These are phyloP conservation scores for Eremothecium cymbalariae DNA, from an alignment of 1,139 yeast species.

Conservation along the genomic window DNA sequence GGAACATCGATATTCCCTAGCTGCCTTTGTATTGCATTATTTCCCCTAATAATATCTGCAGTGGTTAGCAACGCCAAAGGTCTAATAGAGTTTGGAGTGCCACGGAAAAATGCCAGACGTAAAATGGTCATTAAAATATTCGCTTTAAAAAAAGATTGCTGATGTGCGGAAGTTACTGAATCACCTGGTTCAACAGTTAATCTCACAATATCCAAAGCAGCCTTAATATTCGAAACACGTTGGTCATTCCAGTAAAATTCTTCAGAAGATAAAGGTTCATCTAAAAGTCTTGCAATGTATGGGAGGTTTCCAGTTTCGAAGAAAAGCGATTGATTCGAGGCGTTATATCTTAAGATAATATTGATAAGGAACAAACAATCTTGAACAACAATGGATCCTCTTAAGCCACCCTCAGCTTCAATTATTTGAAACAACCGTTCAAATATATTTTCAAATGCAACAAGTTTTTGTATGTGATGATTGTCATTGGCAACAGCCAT, in stretches of 20 bases:
- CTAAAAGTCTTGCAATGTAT: conserved; percentile 51
- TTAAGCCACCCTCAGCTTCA: conserved; percentile 79
- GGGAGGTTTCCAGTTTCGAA: conserved; percentile 76
- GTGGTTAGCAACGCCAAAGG: conserved; percentile 62
- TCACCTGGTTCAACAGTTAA: conserved; percentile 70
- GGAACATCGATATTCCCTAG: conserved; percentile 87
- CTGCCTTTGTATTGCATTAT: conserved; percentile 54
- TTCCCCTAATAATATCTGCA: conserved; percentile 65
- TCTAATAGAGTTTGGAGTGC: conserved; percentile 56
- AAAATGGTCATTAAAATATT: conserved; percentile 61
- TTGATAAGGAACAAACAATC: conserved; percentile 75
- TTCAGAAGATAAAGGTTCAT: conserved; percentile 47
- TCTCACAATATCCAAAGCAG: conserved; percentile 64
- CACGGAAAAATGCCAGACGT: conserved; percentile 58
- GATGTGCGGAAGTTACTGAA: conserved; percentile 55
- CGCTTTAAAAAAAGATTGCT: conserved; percentile 49
- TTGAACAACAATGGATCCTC: conserved; percentile 85
- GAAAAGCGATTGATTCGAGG: conserved; percentile 84
- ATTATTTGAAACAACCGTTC: conserved; percentile 72
- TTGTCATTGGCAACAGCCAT: conserved; percentile 78
- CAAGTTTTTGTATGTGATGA: conserved; percentile 81
- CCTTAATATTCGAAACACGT: conserved; percentile 54
- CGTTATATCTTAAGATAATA: conserved; percentile 69
- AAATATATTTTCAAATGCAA: conserved; percentile 90
- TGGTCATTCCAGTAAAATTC: conserved; percentile 66